Base-by-base conservation (phyloP, 2,329 filamentous ascomycete genomes). In the Xylaria multiplex region DNA sequence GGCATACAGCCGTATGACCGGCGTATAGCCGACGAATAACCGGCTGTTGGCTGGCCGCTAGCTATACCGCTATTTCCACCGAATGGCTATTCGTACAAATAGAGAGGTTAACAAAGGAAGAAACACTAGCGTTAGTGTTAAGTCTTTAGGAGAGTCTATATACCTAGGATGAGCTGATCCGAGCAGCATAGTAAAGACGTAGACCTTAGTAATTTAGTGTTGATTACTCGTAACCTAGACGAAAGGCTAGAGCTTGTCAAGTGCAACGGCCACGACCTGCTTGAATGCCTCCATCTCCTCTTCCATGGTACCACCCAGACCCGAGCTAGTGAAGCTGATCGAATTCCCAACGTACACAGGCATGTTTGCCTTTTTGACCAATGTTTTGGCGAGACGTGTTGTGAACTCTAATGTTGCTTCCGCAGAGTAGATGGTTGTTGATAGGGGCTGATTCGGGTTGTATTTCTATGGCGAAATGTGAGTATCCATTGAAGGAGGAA, bases 301-400 rank as follows among this genome's bases (percentile, higher is more conserved):
- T 76, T 97, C 94, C 6, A 95, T 88, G 0, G 89, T 91, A 22
- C 93, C 91, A 9, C 93, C 93, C 73, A 93, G 86, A 1, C 90
- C 91, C 6, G 90, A 86, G 73, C 85, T 88, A 14, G 87, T 86
- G 69, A 97, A 88, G 71, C 90, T 93, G 73, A 96, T 88, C 40
- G 93, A 97, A 76, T 92, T 96, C 24, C 92, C 92, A 19, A 98
- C 92, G 77, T 97, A 98, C n/a, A 92, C 90, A 0, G 93, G 93
- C 68, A 89, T 86, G 37, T 85, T 82, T 32, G 90, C 86, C 72
- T 88, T 90, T 60, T 88, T 87, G n/a, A 91, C 92, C 14, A 98
- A 80, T 2, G 97, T 85, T 77, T 92, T 96, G 1, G 96, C 93
- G 66, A 97, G 81, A 6, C 96, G 88, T 1, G 90, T 92, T 1